Percentiles rank a stretch among this genome's conserved stretches.
Evolutionary conservation across 2,329 filamentous ascomycete genomes (phyloP).

Genomic region (Aspergillus melleus): DNA sequence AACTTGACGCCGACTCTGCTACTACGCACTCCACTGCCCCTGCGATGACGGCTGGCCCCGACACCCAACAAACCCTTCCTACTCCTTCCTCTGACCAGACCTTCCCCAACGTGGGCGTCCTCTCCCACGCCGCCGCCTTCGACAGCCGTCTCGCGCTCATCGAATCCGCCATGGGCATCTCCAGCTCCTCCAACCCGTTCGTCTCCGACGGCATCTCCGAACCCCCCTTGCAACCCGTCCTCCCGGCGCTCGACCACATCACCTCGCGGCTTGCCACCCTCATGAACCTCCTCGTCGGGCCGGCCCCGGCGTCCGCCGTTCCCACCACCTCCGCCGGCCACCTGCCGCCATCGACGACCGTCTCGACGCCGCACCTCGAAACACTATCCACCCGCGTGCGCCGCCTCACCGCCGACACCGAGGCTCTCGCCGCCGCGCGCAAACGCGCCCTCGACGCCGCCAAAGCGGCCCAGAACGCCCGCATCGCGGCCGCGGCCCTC

Average conservation of each 20-base stretch:
- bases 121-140: conserved; percentile 83
- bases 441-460: conserved; percentile 45
- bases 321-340: conserved; percentile 18
- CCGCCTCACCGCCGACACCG: conserved; percentile 46
- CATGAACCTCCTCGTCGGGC: conserved; percentile 48
- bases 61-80: conserved; percentile 10
- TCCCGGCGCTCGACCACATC: conserved; percentile 78
- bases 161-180: conserved; percentile 79
- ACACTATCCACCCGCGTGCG: conserved; percentile 44
- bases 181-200: conserved; percentile 63
- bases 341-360: conserved; percentile 23
- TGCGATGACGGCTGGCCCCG: conserved; percentile 4
- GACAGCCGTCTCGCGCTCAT: conserved; percentile 76
- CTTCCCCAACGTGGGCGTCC: conserved; percentile 40
- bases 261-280: conserved; percentile 78
- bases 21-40: conserved; percentile 1
- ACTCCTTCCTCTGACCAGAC: conserved; percentile 33
- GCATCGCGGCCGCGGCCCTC: conserved; percentile 33
- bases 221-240: conserved; percentile 61
- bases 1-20: conserved; percentile 25
- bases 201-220: conserved; percentile 51
- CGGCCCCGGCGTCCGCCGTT: conserved; percentile 30
- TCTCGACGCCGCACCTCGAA: conserved; percentile 46
- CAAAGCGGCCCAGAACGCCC: conserved; percentile 42
- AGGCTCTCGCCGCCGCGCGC: conserved; percentile 44